Conservation (phyloP, 164 flowering plant species). For the Houttuynia cordata region DNA sequence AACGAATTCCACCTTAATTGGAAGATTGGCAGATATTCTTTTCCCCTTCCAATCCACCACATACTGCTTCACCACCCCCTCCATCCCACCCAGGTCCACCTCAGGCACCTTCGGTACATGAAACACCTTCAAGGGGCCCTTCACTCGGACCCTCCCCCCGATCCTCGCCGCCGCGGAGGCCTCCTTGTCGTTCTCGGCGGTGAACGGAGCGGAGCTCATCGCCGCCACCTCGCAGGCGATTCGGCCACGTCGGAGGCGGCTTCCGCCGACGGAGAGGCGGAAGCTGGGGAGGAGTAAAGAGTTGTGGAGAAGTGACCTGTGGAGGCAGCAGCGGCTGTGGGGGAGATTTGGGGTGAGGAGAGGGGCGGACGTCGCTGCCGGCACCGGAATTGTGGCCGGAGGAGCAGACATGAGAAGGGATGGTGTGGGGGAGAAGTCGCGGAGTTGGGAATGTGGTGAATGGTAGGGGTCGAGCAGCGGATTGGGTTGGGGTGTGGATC, state of each 20-base stretch:
- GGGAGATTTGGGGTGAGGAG: neutral
- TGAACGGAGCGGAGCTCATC: neutral
- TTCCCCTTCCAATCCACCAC: constrained; percentile 78
- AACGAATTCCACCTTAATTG: constrained; percentile 63
- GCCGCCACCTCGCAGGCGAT: constrained; percentile 3
- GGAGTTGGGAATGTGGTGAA: too few species aligned
- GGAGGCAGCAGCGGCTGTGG: neutral
- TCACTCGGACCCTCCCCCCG: constrained; percentile 71
- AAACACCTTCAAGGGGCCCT: constrained; percentile 61
- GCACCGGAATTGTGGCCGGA: too few species aligned
- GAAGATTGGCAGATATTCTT: constrained; percentile 64
- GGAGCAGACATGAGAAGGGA: too few species aligned
- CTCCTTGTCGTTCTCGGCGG: neutral
- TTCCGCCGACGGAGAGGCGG: neutral
- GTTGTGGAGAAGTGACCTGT: neutral
- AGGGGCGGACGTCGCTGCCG: neutral
- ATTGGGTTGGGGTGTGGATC: too few species aligned
- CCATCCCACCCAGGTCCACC: constrained; percentile 52
- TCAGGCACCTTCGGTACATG: constrained; percentile 71
- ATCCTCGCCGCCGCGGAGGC: constrained; percentile 13
- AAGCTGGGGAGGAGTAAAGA: neutral
- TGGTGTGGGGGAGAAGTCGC: too few species aligned
- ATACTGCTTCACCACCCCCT: constrained; percentile 58
- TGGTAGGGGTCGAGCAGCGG: too few species aligned
- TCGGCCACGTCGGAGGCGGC: neutral